Evolutionary conservation across 106 monocot genomes (phyloP), one percentile per base, ranked within the genome.

Genomic region (Chionographis japonica): DNA sequence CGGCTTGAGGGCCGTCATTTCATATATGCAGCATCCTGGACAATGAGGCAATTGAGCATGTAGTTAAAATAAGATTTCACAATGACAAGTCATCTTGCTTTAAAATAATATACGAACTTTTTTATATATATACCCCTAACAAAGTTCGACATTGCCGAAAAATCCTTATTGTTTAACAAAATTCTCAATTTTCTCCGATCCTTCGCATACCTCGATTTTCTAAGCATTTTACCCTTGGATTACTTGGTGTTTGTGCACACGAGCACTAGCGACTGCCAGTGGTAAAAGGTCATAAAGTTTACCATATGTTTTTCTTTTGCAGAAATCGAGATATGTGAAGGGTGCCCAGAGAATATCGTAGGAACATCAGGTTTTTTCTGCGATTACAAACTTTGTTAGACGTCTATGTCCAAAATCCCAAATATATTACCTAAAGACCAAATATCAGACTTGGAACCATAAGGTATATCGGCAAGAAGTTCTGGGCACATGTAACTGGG

Each of bases 401-500:
- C 27, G 1, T 27, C 27, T 27, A 27, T 27, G 27, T 27, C 18
- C 4, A 62, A 9, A 64, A 35, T 20, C n/a, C 6, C n/a, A 55
- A 59, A 62, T 11, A 13, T 12, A 27, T 70, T 88, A 98, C 98
- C 98, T 67, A 98, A 79, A 72, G 98, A 98, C 98, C 98, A 98
- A 27, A 98, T 93, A 74, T 98, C 98, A 52, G 98, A 98, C 16
- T 98, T 98, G 49, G 85, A 82, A 58, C 98, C 98, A 87, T 98
- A 98, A 40, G 98, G 98, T 80, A 98, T 85, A 75, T 98, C 98
- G 73, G 93, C 98, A 49, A 98, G 90, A 85, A 98, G 89, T 72
- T 98, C 98, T 40, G 98, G 98, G 68, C 98, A 98, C 98, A 98
- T 98, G 61, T 98, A 98, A 56, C 98, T 93, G 3, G 98, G 98